Evolutionary conservation across 306 rosid species (phyloP), one percentile per base, ranked within the genome.

Genomic region (Pyrus pyrifolia): DNA sequence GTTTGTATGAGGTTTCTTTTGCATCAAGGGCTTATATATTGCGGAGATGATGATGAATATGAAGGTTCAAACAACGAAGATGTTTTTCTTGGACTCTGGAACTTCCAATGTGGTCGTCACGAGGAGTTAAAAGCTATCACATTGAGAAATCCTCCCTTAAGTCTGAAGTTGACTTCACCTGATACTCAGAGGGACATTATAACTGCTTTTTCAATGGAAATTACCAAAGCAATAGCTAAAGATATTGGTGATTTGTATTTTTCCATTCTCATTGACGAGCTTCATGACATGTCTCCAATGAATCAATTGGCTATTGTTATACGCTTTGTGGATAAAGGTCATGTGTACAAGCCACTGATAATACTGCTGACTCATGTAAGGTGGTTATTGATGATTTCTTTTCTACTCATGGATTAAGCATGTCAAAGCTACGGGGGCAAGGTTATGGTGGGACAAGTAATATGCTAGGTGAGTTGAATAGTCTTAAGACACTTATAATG

Each of bases 381-480:
- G 68, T 17, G 13, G 68, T 22, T 8, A 55, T 58, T 59, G 68
- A 73, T 31, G 46, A 57, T 55, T 55, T 73, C 27, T 59, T 73
- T 58, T 57, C 51, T 5, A 73, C 13, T 33, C 63, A 73, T 58
- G 51, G 49, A 35, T 38, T 73, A 58, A 58, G 67, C 33, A 58
- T 58, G 44, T 23, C 33, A 33, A 73, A 42, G 42, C 19, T 72
- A 72, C 64, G 21, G 23, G 67, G 52, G 1, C 67, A 72, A 72
- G 33, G 76, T 44, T n/a, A 23, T 22, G 22, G 21, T 7, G 11
- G 21, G 19, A 31, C 67, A 31, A 57, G 31, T 58, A 58, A 72
- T 72, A 72, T 57, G 33, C 19, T 33, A 35, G 67, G 76, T 72
- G 67, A 63, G 68, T 15, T 30, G 68, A 63, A 30, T 63, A 63